Conservation (phyloP, 345 rosid species). For the Combretum micranthum region DNA sequence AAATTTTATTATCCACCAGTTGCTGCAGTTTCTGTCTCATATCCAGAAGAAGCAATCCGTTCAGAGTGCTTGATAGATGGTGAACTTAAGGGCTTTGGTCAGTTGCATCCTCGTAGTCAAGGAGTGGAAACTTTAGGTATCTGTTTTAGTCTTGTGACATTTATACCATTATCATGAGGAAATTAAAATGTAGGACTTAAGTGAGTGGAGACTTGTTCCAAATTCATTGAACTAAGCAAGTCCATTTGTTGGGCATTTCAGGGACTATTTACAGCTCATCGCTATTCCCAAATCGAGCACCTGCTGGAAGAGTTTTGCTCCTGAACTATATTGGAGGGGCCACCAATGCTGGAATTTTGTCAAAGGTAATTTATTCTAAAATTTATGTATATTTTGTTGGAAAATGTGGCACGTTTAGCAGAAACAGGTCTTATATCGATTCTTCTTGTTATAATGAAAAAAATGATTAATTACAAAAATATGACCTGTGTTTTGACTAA, state of each 20-base stretch:
- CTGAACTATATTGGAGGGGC: conserved; percentile 87
- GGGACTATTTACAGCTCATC: conserved; percentile 95
- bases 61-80: conserved; percentile 68
- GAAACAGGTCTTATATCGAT: no score
- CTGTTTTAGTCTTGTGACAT: background rate
- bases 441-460: no score
- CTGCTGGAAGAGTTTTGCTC: conserved; percentile 67
- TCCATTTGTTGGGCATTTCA: conserved; percentile 15
- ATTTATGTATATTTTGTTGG: no score
- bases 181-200: no score
- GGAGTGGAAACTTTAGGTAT: conserved; percentile 96
- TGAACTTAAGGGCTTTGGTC: conserved; percentile 95
- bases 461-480: no score
- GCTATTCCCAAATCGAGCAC: conserved; percentile 88
- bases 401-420: no score
- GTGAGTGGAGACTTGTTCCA: no score
- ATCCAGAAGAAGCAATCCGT: conserved; percentile 83
- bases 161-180: background rate
- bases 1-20: conserved; percentile 93
- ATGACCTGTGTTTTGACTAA: no score
- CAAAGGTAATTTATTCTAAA: conserved; percentile 44
- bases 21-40: conserved; percentile 85
- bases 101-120: conserved; percentile 95
- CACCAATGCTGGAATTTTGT: conserved; percentile 63
- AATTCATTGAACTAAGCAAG: background rate